These are phyloP conservation scores for Hypoxylon crocopeplum DNA, from an alignment of 495 filamentous ascomycete genomes.

Conservation along the genomic window DNA sequence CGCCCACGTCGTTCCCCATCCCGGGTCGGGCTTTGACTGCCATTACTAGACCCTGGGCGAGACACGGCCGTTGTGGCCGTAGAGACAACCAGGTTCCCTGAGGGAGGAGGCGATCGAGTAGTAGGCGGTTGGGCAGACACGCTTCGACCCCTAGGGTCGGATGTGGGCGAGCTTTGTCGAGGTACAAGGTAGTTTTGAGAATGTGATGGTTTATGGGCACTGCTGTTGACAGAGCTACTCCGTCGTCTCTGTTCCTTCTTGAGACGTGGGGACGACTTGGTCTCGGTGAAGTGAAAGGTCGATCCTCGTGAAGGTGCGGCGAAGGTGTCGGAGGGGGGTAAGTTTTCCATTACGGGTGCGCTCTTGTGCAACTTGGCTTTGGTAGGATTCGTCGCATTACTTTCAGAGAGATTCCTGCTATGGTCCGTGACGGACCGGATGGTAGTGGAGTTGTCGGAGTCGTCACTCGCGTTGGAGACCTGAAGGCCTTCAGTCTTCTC, in stretches of 20 bases:
- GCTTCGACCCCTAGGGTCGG: conserved; percentile 44
- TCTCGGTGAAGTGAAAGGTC: conserved; percentile 35
- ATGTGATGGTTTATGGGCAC: conserved; percentile 17
- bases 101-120: conserved; percentile 19
- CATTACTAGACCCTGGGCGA: conserved; percentile 43
- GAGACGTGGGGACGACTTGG: conserved; percentile 35
- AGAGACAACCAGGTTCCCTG: conserved; percentile 40
- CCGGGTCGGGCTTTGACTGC: conserved; percentile 40
- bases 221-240: conserved; percentile 37
- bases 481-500: neutral
- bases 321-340: conserved; percentile 12
- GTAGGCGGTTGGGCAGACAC: conserved; percentile 48
- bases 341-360: conserved; percentile 17
- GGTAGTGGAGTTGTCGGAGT: conserved; percentile 8
- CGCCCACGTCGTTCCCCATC: conserved; percentile 42
- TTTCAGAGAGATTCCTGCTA: conserved; percentile 16
- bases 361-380: conserved; percentile 31
- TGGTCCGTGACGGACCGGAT: conserved; percentile 3
- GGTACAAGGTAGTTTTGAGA: conserved; percentile 22
- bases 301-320: conserved; percentile 22
- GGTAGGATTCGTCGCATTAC: conserved; percentile 3
- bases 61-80: conserved; percentile 12
- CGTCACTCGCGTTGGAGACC: conserved; percentile 2
- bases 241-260: conserved; percentile 36
- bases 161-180: conserved; percentile 35